A percentile compares a stretch with the other conserved stretches of the same genome.
phyloP scores from a whole-genome alignment of 495 filamentous ascomycete species.

The Daldinia bambusicola region DNA sequence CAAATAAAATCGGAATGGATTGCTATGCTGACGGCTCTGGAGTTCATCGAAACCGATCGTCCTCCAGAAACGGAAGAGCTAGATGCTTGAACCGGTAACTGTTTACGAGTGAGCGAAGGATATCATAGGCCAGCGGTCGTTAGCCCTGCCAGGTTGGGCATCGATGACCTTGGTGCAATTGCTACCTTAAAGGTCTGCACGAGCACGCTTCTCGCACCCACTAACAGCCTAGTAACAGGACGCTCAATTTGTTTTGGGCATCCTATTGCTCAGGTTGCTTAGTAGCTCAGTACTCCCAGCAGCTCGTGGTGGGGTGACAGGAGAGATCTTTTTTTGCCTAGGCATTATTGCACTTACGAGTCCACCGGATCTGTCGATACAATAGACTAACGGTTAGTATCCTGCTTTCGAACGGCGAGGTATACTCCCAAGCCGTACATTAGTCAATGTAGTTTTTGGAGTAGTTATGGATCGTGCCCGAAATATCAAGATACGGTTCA shows the following conservation, averaged over 20 bases:
- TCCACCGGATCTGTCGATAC: slow-evolving; percentile 48
- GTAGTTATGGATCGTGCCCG: slow-evolving; percentile 33
- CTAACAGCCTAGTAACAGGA: slow-evolving; percentile 38
- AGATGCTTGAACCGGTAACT: slow-evolving; percentile 31
- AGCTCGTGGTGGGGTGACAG: slow-evolving; percentile 40
- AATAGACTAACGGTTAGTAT: slow-evolving; percentile 39
- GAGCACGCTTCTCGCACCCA: slow-evolving; percentile 34
- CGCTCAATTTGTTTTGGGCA: slow-evolving; percentile 33
- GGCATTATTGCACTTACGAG: slow-evolving; percentile 45
- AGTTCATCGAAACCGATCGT: slow-evolving; percentile 26
- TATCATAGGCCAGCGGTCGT: slow-evolving; percentile 21
- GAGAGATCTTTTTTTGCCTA: slow-evolving; percentile 35
- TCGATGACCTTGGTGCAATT: slow-evolving; percentile 45
- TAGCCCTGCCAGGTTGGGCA: slow-evolving; percentile 49
- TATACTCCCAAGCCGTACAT: slow-evolving; percentile 30
- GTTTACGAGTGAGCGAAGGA: slow-evolving; percentile 29
- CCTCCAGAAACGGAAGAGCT: slow-evolving; percentile 31
- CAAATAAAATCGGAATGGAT: slow-evolving; percentile 25
- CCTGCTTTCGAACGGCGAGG: slow-evolving; percentile 39
- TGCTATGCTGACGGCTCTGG: slow-evolving; percentile 36
- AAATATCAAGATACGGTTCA: slow-evolving; percentile 22
- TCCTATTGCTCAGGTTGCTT: slow-evolving; percentile 42
- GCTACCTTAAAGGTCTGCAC: slow-evolving; percentile 45
- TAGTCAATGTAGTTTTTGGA: slow-evolving; percentile 33
- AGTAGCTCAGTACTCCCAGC: neutral